Base-by-base conservation (phyloP, 257 asterid species). In the Ilex asprella region DNA sequence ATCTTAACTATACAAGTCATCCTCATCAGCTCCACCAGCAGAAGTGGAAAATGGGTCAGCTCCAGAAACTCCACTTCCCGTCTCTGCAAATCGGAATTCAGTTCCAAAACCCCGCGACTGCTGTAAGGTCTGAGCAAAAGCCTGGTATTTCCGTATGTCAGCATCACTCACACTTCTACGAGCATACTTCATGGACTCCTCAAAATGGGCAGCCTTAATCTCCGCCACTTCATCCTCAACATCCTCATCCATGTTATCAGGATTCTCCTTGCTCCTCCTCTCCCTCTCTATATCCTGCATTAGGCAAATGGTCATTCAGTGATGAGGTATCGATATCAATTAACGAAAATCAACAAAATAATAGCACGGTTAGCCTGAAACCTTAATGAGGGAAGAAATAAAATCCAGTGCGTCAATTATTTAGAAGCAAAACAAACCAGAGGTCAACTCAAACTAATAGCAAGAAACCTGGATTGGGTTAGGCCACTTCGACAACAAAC, bases 61-160 rank as follows among this genome's bases (percentile, higher is more conserved):
- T 39, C 52, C n/a, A 46, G 52, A 46, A 10, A 14, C n/a, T 2
- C 52, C 52, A 50, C 43, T 55, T 59, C 15, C n/a, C 10, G 81
- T 66, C 56, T 78, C 92, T 32, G 84, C 56, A 55, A 84, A 84
- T 7, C 86, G 89, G 76, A 84, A 84, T 31, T 84, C 89, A 60
- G 77, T 64, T 31, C 92, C 92, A 49, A 84, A 78, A 39, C 89
- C 92, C 7, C 92, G 78, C 46, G 88, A 82, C 68, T 84, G 92
- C 76, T 79, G 82, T 67, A 83, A 61, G 13, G 84, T 82, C 76
- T 79, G 89, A 39, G 86, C 89, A 66, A 84, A 81, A 7, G 87
- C 87, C 62, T 81, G 87, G 77, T 84, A 84, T 72, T 81, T 84
- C 16, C 85, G 83, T n/a, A 84, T 84, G 74, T 84, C 91, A n/a